phyloP scores from a whole-genome alignment of 768 basidiomycete genomes.

The Mycena chlorophos region DNA sequence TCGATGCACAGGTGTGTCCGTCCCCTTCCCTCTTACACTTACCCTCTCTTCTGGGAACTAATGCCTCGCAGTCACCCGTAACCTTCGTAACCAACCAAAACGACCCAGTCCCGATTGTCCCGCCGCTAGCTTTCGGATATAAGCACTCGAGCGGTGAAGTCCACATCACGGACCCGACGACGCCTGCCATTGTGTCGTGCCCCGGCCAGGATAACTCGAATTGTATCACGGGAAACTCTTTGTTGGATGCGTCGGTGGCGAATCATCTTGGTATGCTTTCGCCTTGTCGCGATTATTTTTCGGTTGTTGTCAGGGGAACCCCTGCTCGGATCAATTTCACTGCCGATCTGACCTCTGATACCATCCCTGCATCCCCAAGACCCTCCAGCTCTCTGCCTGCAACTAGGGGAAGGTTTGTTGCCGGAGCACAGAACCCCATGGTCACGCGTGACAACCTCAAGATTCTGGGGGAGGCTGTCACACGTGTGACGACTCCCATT shows the following conservation, averaged over 20 bases:
- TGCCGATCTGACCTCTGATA: too few relatives aligned
- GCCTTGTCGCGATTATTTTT: too few relatives aligned
- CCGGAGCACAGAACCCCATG: too few relatives aligned
- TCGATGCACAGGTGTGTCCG: conserved; percentile 34
- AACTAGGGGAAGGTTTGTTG: too few relatives aligned
- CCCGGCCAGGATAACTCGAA: conserved; percentile 40
- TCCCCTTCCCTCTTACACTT: background rate
- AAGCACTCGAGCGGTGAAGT: conserved; percentile 38
- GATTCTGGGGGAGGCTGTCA: too few relatives aligned
- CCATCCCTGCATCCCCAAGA: too few relatives aligned
- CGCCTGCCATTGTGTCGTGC: conserved; percentile 33
- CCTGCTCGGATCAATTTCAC: too few relatives aligned
- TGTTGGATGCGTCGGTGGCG: background rate
- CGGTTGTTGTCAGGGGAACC: too few relatives aligned
- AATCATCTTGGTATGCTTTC: conserved; percentile 30
- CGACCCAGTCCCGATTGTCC: conserved; percentile 43
- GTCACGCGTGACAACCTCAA: too few relatives aligned
- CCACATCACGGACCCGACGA: conserved; percentile 33
- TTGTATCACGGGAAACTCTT: conserved; percentile 2
- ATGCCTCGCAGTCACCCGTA: conserved; percentile 24
- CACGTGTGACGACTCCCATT: too few relatives aligned
- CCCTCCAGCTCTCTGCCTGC: too few relatives aligned
- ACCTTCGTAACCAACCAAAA: conserved; percentile 40
- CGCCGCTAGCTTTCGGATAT: conserved; percentile 38
- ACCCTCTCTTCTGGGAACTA: background rate